Evolutionary conservation across 2,329 filamentous ascomycete species (phyloP).

Genomic region (Zalaria obscura): DNA sequence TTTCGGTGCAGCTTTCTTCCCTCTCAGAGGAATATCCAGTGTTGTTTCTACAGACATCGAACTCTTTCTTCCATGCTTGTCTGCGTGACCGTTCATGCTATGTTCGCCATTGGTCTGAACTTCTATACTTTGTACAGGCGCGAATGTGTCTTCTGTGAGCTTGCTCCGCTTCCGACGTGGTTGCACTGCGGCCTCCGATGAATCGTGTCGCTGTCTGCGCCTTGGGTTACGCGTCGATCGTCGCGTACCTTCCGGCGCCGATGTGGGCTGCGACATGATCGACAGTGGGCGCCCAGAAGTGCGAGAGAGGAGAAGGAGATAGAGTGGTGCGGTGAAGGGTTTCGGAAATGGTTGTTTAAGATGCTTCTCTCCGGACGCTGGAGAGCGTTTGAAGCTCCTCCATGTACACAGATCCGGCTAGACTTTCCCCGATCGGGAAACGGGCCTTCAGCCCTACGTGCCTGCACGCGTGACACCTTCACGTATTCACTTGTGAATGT

Average conservation of each 20-base stretch:
- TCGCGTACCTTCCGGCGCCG: conserved; percentile 11
- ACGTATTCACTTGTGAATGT: too few species aligned
- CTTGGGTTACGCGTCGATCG: conserved; percentile 28
- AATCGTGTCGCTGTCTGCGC: conserved; percentile 29
- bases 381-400: neutral
- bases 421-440: too few species aligned
- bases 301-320: too few species aligned
- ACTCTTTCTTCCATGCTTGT: conserved; percentile 3
- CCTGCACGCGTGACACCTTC: too few species aligned
- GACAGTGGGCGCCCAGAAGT: too few species aligned
- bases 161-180: conserved; percentile 34
- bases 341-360: neutral
- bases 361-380: neutral
- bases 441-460: too few species aligned
- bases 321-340: neutral
- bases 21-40: conserved; percentile 12
- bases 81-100: conserved; percentile 10
- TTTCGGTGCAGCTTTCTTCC: conserved; percentile 11
- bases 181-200: conserved; percentile 11
- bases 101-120: conserved; percentile 6
- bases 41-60: conserved; percentile 3
- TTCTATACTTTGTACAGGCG: conserved; percentile 10
- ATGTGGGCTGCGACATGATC: neutral
- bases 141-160: conserved; percentile 27
- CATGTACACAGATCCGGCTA: too few species aligned